Base-by-base conservation (phyloP, 164 flowering plant genomes). In the Magnolia sinica region DNA sequence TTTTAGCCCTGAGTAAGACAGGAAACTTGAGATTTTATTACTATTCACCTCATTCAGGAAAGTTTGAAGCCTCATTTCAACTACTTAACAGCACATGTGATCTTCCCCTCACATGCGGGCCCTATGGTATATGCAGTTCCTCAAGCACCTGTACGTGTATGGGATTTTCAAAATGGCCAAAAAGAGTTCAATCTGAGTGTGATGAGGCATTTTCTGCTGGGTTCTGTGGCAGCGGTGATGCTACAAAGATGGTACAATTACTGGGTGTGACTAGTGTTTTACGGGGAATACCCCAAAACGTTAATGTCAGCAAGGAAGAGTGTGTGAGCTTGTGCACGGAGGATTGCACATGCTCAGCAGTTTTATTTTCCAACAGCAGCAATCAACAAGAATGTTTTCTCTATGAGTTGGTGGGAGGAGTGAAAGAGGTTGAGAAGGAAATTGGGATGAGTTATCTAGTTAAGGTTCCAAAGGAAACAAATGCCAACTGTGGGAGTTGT, bases 61-160 rank as follows among this genome's bases (percentile, higher is more conserved):
- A 80, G 37, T 95, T 95, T 72, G 89, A 87, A 76, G 84, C 88
- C 27, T 82, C 94, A 2, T 90, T 87, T 73, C 86, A 81, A 84
- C 93, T 92, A 61, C 73, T 92, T 2, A 88, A 87, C 78, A 71
- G 45, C 3, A 91, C 87, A 0, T 95, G 98, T 81, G 96, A 95
- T 74, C 94, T 93, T 81, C 98, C 98, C 6, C 50, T 87, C 29
- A 85, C 92, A 1, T 95, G 98, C 75, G 84, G 86, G n/a, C 87
- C 89, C 16, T 93, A 88, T 52, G 90, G 88, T 0, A 82, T 93
- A 8, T 95, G 98, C 73, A 93, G 91, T 1, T 81, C 83, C 61
- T 83, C 89, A 23, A 84, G 86, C 66, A 11, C 84, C 4, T 93
- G 97, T 71, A 86, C 89, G 0, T 93, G 95, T 74, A 87, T 95